These are phyloP conservation scores for Chaetomiaceae sp. DNA, from an alignment of 2,329 filamentous ascomycete species.

Conservation along the genomic window DNA sequence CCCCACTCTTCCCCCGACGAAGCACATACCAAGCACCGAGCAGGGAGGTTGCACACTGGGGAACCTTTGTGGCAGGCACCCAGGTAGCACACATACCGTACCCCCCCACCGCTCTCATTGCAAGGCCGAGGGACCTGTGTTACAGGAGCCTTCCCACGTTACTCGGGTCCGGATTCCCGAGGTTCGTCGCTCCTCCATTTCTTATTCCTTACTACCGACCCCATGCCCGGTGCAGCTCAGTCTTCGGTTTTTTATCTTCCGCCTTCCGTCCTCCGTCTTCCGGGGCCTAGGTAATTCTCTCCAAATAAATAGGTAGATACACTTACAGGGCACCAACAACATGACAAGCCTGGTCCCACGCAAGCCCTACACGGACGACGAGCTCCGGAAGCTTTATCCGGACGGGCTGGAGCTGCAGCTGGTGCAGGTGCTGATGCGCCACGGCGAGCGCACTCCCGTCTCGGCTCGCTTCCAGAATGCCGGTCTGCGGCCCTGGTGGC, in stretches of 20 bases:
- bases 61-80: neutral
- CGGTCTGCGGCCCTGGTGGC: constrained; percentile 69
- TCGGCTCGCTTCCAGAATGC: constrained; percentile 82
- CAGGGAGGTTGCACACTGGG: too few species aligned
- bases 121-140: neutral
- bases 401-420: constrained; percentile 73
- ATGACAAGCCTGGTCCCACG: constrained; percentile 80
- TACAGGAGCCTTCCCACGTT: too few species aligned
- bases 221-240: too few species aligned
- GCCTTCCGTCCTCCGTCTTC: too few species aligned
- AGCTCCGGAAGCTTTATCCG: constrained; percentile 80
- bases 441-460: constrained; percentile 80
- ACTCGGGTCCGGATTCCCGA: too few species aligned
- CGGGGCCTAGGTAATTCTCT: neutral
- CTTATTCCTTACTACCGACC: too few species aligned
- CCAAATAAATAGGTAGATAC: neutral
- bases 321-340: constrained; percentile 11
- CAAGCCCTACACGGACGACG: constrained; percentile 71
- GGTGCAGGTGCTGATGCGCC: constrained; percentile 80
- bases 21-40: too few species aligned
- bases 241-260: too few species aligned
- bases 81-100: neutral
- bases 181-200: too few species aligned
- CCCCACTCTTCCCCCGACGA: too few species aligned
- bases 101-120: neutral